phyloP scores from a whole-genome alignment of 2,329 filamentous ascomycete species.

The Zasmidium cellare region DNA sequence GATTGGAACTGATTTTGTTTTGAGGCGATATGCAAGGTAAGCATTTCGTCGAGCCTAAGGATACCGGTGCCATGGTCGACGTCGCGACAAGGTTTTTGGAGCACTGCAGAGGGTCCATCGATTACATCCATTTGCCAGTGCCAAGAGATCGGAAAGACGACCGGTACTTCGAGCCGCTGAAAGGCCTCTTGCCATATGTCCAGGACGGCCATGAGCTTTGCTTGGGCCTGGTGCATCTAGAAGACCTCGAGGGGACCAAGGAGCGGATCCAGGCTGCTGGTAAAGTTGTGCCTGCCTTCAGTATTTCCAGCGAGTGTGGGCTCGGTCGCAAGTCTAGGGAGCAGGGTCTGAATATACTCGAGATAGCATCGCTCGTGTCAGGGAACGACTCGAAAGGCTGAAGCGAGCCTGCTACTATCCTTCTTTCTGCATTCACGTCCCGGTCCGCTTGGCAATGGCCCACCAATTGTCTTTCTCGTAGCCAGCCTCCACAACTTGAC shows the following conservation, averaged over 20 bases:
- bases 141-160: not conserved
- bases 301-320: not conserved
- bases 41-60: too few species aligned
- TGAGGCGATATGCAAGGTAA: too few species aligned
- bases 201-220: too few species aligned
- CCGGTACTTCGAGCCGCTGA: too few species aligned
- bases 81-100: too few species aligned
- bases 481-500: slow-evolving; percentile 72
- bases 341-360: not conserved
- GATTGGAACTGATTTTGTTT: too few species aligned
- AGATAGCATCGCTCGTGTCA: not conserved
- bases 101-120: not conserved
- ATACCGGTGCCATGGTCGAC: too few species aligned
- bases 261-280: not conserved
- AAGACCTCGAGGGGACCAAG: not conserved
- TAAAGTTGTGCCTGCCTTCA: not conserved
- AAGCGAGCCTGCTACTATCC: too few species aligned
- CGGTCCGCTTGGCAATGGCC: slow-evolving; percentile 49
- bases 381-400: too few species aligned
- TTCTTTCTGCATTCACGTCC: not conserved
- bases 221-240: not conserved
- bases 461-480: slow-evolving; percentile 99
- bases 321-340: not conserved
- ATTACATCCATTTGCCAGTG: not conserved
- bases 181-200: too few species aligned